These are phyloP conservation scores for Penicillium sp. DNA, from an alignment of 2,329 filamentous ascomycete species.

Conservation along the genomic window DNA sequence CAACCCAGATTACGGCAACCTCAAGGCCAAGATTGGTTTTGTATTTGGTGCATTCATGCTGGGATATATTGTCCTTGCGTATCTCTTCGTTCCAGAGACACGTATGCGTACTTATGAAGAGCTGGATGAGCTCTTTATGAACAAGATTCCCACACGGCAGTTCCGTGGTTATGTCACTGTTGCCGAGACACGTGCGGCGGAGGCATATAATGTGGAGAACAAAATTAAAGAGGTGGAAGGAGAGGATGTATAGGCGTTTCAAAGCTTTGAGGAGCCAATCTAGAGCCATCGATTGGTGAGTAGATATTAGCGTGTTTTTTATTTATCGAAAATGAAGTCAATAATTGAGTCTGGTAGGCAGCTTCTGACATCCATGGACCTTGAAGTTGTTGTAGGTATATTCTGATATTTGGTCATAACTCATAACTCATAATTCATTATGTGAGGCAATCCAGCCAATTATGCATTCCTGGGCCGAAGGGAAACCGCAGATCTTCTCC, in stretches of 20 bases:
- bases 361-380: not conserved
- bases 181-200: not conserved
- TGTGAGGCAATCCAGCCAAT: no score
- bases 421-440: no score
- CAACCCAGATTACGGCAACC: conserved; percentile 18
- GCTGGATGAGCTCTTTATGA: conserved; percentile 2
- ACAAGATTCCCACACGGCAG: not conserved
- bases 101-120: conserved; percentile 1
- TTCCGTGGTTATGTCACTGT: not conserved
- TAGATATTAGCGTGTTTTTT: no score
- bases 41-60: conserved; percentile 12
- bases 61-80: not conserved
- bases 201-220: not conserved
- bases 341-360: not conserved
- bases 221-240: not conserved
- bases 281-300: no score
- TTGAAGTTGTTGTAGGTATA: not conserved
- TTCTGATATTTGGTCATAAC: not conserved
- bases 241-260: not conserved
- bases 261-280: no score
- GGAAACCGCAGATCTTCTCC: no score
- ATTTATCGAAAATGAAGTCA: not conserved
- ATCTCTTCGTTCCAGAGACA: not conserved
- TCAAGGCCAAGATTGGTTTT: conserved; percentile 31
- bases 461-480: no score